Base-by-base conservation (phyloP, 1,284 basidiomycete species). In the Violaceomyces palustris region DNA sequence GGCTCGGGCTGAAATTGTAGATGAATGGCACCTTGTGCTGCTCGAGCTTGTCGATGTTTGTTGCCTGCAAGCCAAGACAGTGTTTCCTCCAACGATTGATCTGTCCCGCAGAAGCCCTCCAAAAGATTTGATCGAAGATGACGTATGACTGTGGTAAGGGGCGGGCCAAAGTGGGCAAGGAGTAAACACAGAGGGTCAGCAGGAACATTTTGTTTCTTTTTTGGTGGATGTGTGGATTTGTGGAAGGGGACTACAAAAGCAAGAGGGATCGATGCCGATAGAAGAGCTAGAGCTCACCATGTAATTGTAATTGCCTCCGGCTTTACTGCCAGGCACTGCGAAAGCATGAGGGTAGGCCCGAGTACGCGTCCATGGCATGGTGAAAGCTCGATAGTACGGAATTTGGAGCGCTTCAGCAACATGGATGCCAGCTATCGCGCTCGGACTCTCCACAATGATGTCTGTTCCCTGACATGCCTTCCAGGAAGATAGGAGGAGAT, bases 391-490 rank as follows among this genome's bases (percentile, higher is more conserved):
- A 76, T 86, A 97, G 74, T 93, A 98, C 3, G 93, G 93, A 41
- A 97, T 89, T 24, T 79, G 79, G 14, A 98, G 78, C 1, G 88
- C 90, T 73, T 98, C 93, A 14, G 93, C 93, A 41, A 98, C 90
- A 65, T 98, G 93, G 50, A 88, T 87, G n/a, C 93, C 93, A n/a
- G 85, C 90, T 86, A 97, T 97, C 5, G 93, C 90, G 69, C 87
- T 91, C 0, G 93, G 93, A 65, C 87, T 89, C 76, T 98, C 93
- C 42, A 98, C 80, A 38, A 98, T 79, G 21, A 97, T 81, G 71
- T 98, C 92, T 0, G 89, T 90, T 17, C 83, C 85, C 76, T 93
- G 88, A 70, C 94, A 98, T 4, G 91, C 92, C 48, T 89, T 83
- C 89, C 90, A 97, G 1, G 90, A 87, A 0, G 89, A 90, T 70